Base-by-base conservation (phyloP, 805 yeast genomes). In the Cyberlindnera misumaiensis region DNA sequence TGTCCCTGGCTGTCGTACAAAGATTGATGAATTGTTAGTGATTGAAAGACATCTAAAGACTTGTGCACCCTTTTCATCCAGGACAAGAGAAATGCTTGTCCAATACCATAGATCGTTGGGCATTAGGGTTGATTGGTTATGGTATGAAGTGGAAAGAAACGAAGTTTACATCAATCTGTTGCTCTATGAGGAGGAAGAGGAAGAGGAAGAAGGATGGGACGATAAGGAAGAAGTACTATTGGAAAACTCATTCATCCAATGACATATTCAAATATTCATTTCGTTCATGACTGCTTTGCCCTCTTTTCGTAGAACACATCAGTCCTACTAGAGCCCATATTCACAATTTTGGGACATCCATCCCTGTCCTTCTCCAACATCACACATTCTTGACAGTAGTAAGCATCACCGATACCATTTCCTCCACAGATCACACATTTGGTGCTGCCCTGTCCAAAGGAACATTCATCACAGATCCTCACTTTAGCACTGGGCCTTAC, bases 291-390 rank as follows among this genome's bases (percentile, higher is more conserved):
- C 8, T 20, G 24, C 38, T 51, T 53, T 39, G 47, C 52, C 34
- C 64, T 68, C 54, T 70, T 72, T 46, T 80, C 83, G 49, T 70
- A 80, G 49, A 75, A 75, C 59, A 69, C 64, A 48, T 83, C 95
- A 4, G 79, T 68, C 52, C 77, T 72, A 37, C 77, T 73, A n/a
- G 86, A 74, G 8, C 97, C 96, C 34, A 87, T 65, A 53, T 87
- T 89, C 13, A 82, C 58, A 38, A 89, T 76, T 49, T 80, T 73
- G 1, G 97, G 97, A 63, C 97, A 89, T 1, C 97, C 97, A 57
- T 89, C 96, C 32, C 95, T 65, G 54, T 84, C 86, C 52, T 77
- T 78, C 54, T 88, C 97, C 30, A 74, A 53, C 35, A 74, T 55
- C 5, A 87, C 89, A 59, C 97, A 89, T 55, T 87, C 95, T 46